Base-by-base conservation (phyloP, 371 early-diverging fungal species). In the Blyttiomyces sp. region DNA sequence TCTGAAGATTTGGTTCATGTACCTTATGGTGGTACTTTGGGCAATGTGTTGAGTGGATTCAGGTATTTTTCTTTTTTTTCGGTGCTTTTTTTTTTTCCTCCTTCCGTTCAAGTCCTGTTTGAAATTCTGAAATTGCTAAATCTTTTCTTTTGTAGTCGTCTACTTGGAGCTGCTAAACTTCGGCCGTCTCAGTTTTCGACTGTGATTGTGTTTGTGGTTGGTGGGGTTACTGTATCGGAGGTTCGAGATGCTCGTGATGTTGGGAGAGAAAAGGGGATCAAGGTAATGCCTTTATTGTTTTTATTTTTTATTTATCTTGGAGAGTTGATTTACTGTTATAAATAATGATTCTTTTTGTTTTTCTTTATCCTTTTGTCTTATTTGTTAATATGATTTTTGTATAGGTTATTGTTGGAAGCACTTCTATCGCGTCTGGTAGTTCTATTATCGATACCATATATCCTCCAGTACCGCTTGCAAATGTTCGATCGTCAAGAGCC, bases 221-320 rank as follows among this genome's bases (percentile, higher is more conserved):
- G 72, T n/a, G 72, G 72, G 2, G 45, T 65, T n/a, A 71, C 72
- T 21, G 61, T 56, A 26, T 30, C n/a, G 33, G 72, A 71, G 62
- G 61, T 59, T 23, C 35, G 68, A 6, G 66, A 63, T 16, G 21
- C 68, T 4, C 45, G 63, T 11, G 72, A 68, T 23, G 57, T 53
- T 4, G 65, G 34, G 23, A 24, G 60, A 21, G 59, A 59, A 32
- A 13, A 13, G 36, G 53, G 53, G 1, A 48, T 13, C 13, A 46
- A 46, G 46, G 46, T 46, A n/a, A 11, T 11, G n/a, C 13, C 11
- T 11, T 39, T 39, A n/a, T 39, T 11, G 39, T 13, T n/a, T 39
- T 39, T n/a, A 13, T 39, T 39, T 39, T 39, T 39, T 39, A 13
- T 39, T 39, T 39, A 13, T 39, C n/a, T 39, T 39, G n/a, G n/a